These are phyloP conservation scores for Chlorophyllum brunneum DNA, from an alignment of 768 basidiomycete species.

Conservation along the genomic window DNA sequence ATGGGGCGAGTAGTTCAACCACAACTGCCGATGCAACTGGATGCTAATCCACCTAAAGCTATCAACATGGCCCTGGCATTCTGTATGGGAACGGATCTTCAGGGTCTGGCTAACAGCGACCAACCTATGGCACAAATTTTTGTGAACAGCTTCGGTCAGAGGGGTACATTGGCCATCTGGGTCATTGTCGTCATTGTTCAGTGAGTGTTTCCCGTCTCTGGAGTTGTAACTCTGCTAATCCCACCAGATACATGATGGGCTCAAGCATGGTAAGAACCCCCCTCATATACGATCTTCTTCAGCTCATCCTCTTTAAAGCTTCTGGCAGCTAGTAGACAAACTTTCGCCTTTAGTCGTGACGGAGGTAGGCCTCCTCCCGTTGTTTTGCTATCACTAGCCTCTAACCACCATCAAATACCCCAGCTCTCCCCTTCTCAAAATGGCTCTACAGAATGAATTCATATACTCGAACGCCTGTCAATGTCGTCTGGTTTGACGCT, in stretches of 20 bases:
- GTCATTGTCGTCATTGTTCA: constrained; percentile 36
- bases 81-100: constrained; percentile 52
- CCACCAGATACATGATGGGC: constrained; percentile 51
- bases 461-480: constrained; percentile 53
- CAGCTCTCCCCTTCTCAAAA: constrained; percentile 58
- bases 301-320: constrained; percentile 17
- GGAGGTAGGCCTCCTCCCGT: constrained; percentile 29
- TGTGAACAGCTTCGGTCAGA: constrained; percentile 39
- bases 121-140: constrained; percentile 66
- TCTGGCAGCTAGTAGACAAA: constrained; percentile 44
- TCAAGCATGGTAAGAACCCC: constrained; percentile 41
- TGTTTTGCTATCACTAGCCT: not conserved
- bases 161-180: constrained; percentile 34
- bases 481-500: constrained; percentile 53
- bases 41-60: constrained; percentile 23
- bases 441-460: constrained; percentile 58
- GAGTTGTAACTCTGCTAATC: not conserved
- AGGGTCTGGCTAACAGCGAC: constrained; percentile 36
- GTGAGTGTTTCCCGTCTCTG: constrained; percentile 19
- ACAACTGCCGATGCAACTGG: not conserved
- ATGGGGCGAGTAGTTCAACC: constrained; percentile 40
- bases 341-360: constrained; percentile 70
- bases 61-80: constrained; percentile 63
- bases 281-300: not conserved
- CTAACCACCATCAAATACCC: not conserved